Percentiles rank a stretch among this genome's conserved stretches.
These are phyloP conservation scores for Sphaerulina musiva DNA, from an alignment of 2,329 filamentous ascomycete genomes.

Conservation along the genomic window DNA sequence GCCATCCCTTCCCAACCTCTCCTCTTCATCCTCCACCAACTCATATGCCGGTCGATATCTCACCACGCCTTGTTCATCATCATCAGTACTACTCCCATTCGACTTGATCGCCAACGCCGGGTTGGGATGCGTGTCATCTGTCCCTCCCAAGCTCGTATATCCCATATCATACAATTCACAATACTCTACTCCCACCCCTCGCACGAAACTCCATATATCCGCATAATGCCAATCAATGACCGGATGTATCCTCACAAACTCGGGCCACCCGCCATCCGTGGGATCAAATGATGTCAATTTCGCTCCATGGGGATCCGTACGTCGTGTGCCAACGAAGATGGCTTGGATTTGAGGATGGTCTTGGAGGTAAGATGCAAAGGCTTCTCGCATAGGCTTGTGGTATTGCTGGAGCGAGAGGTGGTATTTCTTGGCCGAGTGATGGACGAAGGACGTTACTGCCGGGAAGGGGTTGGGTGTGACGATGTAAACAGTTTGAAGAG, in stretches of 20 bases:
- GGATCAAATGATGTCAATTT: slow-evolving; percentile 72
- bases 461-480: slow-evolving; percentile 75
- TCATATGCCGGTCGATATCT: slow-evolving; percentile 51
- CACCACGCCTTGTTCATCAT: slow-evolving; percentile 23
- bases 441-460: slow-evolving; percentile 80
- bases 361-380: slow-evolving; percentile 68
- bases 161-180: slow-evolving; percentile 82
- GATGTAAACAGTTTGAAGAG: slow-evolving; percentile 83
- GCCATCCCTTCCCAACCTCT: slow-evolving; percentile 62
- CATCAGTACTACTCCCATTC: slow-evolving; percentile 17
- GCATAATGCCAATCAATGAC: slow-evolving; percentile 97
- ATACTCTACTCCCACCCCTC: slow-evolving; percentile 71
- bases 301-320: slow-evolving; percentile 87
- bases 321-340: slow-evolving; percentile 78
- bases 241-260: slow-evolving; percentile 87
- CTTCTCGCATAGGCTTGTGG: slow-evolving; percentile 69
- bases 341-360: slow-evolving; percentile 62
- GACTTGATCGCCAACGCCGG: slow-evolving; percentile 53
- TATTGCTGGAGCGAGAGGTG: slow-evolving; percentile 70
- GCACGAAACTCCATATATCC: slow-evolving; percentile 88
- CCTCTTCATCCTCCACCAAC: slow-evolving; percentile 61
- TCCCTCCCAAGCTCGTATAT: slow-evolving; percentile 88
- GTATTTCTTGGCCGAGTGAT: slow-evolving; percentile 58
- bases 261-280: slow-evolving; percentile 85
- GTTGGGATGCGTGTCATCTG: slow-evolving; percentile 82